Evolutionary conservation across 2,329 filamentous ascomycete genomes (phyloP).

Genomic region (Bisporella sp.): DNA sequence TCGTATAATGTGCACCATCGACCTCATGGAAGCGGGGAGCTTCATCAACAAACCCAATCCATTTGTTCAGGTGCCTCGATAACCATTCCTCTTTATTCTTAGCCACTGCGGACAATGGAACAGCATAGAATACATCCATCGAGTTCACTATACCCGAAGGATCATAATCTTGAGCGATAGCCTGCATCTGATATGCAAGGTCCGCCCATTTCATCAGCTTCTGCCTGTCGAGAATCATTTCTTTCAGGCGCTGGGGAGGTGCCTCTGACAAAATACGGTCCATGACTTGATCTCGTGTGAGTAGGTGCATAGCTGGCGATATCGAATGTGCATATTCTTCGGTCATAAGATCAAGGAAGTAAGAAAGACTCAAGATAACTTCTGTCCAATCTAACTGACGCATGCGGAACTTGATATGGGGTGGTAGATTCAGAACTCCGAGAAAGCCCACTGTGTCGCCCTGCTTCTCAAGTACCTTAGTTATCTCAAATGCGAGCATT

Average conservation of each 20-base stretch:
- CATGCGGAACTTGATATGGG: slow-evolving; percentile 34
- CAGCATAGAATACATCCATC: slow-evolving; percentile 37
- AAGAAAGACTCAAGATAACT: slow-evolving; percentile 28
- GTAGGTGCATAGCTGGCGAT: slow-evolving; percentile 28
- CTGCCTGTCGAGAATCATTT: slow-evolving; percentile 25
- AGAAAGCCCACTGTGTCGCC: slow-evolving; percentile 36
- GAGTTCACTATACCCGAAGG: slow-evolving; percentile 29
- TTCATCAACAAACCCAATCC: slow-evolving; percentile 28
- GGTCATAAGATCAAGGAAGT: slow-evolving; percentile 30
- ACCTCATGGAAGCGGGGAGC: slow-evolving; percentile 28
- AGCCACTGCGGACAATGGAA: slow-evolving; percentile 20
- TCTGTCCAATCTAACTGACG: slow-evolving; percentile 27
- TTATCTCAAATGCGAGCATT: slow-evolving; percentile 43
- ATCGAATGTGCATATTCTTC: slow-evolving; percentile 32
- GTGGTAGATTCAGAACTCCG: slow-evolving; percentile 40
- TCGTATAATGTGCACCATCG: slow-evolving; percentile 33
- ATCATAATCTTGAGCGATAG: slow-evolving; percentile 35
- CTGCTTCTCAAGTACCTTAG: slow-evolving; percentile 35
- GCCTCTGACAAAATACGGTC: slow-evolving; percentile 17
- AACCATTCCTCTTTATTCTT: slow-evolving; percentile 26
- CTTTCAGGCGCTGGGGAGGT: slow-evolving; percentile 19
- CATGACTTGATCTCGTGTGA: slow-evolving; percentile 15
- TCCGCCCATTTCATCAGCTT: slow-evolving; percentile 29
- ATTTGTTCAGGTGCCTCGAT: slow-evolving; percentile 25
- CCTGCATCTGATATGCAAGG: slow-evolving; percentile 31